Evolutionary conservation across 495 filamentous ascomycete species (phyloP), one percentile per base, ranked within the genome.

Genomic region (Trichoderma orchidacearum): DNA sequence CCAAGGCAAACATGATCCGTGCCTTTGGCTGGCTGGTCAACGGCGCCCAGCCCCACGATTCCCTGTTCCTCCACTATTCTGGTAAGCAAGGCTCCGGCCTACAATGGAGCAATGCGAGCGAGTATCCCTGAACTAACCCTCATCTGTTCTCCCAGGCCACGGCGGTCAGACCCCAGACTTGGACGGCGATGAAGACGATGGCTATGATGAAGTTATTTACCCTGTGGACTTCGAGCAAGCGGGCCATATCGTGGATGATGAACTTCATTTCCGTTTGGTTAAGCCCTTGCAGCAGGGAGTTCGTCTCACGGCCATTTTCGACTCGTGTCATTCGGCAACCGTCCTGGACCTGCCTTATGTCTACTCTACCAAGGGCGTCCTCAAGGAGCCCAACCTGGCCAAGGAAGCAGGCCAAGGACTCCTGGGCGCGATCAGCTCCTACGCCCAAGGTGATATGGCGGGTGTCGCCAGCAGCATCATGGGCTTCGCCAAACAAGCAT

Each of bases 321-420:
- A 98, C 71, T 94, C 88, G 28, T 98, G 93, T 75, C 93, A 98
- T 71, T 96, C 90, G 0, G 93, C 93, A 61, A 93, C 92, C 7
- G 91, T 89, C n/a, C 71, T 98, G 62, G 93, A 98, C 66, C 76
- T 98, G 51, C 93, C 93, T 11, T 98, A 96, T 74, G 79, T 97
- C 67, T 98, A 98, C 82, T 91, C 86, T 58, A 96, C 90, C 30
- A 82, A 85, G 64, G 93, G 93, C 64, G 73, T 96, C n/a, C 83
- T 97, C 75, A 98, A 98, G 72, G 93, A 96, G 73, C 93, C 93
- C 56, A 95, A 98, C 65, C 81, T 97, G 59, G 90, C 89, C 66
- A 95, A 95, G 70, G 93, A 98, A 73, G 94, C 93, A 56, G 93
- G 91, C 27, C 82, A 87, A 68, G 93, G 93, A 54, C 72, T 97